Evolutionary conservation across 2,329 filamentous ascomycete genomes (phyloP), one percentile per base, ranked within the genome.

Genomic region (Penicillium oxalicum): DNA sequence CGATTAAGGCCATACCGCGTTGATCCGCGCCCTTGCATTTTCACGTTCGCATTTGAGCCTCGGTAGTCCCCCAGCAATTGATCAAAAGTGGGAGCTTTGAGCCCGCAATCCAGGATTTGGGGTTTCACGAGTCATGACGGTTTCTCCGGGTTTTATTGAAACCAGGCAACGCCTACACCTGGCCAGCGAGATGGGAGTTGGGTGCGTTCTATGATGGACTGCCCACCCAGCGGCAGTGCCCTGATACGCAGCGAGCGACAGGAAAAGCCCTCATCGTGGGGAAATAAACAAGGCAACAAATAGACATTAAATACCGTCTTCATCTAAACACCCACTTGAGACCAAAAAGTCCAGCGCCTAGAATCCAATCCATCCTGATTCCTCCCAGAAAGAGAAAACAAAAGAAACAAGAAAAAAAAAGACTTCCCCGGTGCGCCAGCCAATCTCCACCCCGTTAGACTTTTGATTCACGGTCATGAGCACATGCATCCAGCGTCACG

Each of bases 101-200:
- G n/a, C 9, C 34, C n/a, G 35, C 24, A 8, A 40, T 2, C 18
- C n/a, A 9, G 42, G 44, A 32, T 36, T 36, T 41, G 49, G 41
- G 47, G 29, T 27, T 53, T 54, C 51, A 52, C 26, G 51, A 53
- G 29, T 48, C 43, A 55, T 47, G 49, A 55, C 25, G 50, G 51
- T 45, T 39, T 54, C 18, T 18, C 18, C 18, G 18, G 18, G 18
- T 18, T 18, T 18, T 18, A 18, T 18, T 18, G 18, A 18, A 2
- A 18, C 18, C 2, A 18, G 18, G 18, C 18, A 18, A 18, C 18
- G 18, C 18, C 18, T 18, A 18, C 18, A 18, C 18, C 2, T 18
- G 18, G 18, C 18, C 2, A 18, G 18, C 18, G 18, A 18, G 18
- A 18, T 18, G 18, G 18, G 18, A 18, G 18, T 18, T 18, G 18